Base-by-base conservation (phyloP, 2,329 filamentous ascomycete species). In the Metarhizium brunneum region DNA sequence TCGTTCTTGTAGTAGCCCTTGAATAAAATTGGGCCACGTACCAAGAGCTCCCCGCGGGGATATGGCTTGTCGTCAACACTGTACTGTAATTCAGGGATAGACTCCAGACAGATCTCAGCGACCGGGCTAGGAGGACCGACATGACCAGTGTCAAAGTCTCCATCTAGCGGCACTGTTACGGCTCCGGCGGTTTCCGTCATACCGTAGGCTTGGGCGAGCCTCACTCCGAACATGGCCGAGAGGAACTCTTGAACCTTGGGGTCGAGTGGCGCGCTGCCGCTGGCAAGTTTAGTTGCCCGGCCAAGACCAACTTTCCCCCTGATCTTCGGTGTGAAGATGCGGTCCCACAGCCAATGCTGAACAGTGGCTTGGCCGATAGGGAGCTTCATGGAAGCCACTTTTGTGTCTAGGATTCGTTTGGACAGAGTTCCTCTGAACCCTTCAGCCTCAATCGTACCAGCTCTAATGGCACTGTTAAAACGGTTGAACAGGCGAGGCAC, bases 71-170 rank as follows among this genome's bases (percentile, higher is more conserved):
- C 92, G 13, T 88, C 86, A 52, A 88, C 83, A 1, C 85, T 80
- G 75, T 99, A 99, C 55, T 96, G 92, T 80, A 96, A 92, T 60
- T 96, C 92, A 1, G 92, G 92, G 6, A 94, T 87, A 54, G 92
- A 94, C 67, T 86, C 78, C 55, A 96, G 78, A 69, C 91, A 95
- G 51, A 86, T 75, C 74, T 99, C 94, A 10, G 80, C 72, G 57
- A 77, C 79, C 10, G 84, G 77, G 57, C 82, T 78, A 0, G 91
- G 79, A 5, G 81, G 84, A 54, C 94, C 94, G 63, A 92, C 92
- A 72, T 91, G 95, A 58, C 90, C 91, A 3, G 85, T 75, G 11
- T 79, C 80, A 66, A 88, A 84, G 69, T 99, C 94, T 48, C 80
- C 79, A 2, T 75, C 69, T 6, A 82, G 65, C 73, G 97, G 94